Base-by-base conservation (phyloP, 1,284 basidiomycete genomes). In the Waitea zeae region DNA sequence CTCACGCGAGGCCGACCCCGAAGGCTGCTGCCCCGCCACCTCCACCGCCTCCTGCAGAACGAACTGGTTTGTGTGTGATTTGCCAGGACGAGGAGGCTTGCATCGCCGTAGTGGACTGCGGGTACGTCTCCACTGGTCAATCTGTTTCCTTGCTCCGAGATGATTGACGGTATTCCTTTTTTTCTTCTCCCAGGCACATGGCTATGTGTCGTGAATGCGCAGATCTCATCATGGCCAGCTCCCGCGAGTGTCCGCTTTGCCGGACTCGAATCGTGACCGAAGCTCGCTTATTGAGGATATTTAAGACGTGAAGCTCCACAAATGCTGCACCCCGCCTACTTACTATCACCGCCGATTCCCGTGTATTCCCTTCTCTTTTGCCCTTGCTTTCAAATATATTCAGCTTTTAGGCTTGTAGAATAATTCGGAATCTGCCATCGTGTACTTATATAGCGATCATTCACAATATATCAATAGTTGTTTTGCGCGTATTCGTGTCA, bases 71-170 rank as follows among this genome's bases (percentile, higher is more conserved):
- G 2, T 92, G 86, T 49, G 81, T 90, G 0, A 70, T 90, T 12
- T 92, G 87, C 49, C 84, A 89, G 49, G 87, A 90, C 44, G 81
- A 88, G 38, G 86, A 90, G 44, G 86, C 86, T 1, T 87, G 80
- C 42, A 81, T 92, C 36, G 87, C 84, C 1, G 75, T 88, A 34
- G 80, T 89, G n/a, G 86, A 92, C 53, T 92, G 87, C 67, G 87
- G 87, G 78, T 84, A 49, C 33, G 76, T 65, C n/a, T n/a, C n/a
- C n/a, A n/a, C n/a, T n/a, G n/a, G n/a, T n/a, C n/a, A n/a, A 2
- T 31, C 20, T 36, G 33, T 24, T 18, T 19, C 13, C 34, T 31
- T 36, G 13, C 35, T 12, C 20, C 12, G 5, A 17, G 13, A 13
- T 29, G 24, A 17, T 12, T 30, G 15, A 14, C 19, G 32, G 17